Base-by-base conservation (phyloP, 2,329 filamentous ascomycete genomes). In the Ilyonectria mors-panacis region DNA sequence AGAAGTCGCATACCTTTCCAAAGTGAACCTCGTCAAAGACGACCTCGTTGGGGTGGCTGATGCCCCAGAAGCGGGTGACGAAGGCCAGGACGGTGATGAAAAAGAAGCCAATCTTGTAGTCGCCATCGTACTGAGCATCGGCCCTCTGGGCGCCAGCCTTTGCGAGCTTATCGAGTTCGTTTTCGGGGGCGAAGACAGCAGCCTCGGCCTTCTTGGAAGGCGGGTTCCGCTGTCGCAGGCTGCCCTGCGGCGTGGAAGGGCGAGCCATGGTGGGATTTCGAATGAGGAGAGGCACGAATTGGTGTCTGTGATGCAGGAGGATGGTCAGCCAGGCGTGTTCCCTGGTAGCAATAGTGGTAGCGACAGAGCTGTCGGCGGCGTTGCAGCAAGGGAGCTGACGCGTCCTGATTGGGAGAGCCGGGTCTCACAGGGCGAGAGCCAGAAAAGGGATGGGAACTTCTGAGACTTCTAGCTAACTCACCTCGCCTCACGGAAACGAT, bases 1-100 rank as follows among this genome's bases (percentile, higher is more conserved):
- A 57, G 51, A 13, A 33, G 23, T 65, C 44, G 39, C 87, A 66
- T 86, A 98, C 95, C 93, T 99, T 99, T 85, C 96, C 96, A 82
- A 99, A 99, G 84, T 99, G 96, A 65, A 99, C 96, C 83, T 99
- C 96, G 79, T 99, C 96, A 78, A 99, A 99, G 56, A 99, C 96
- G 63, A 99, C 96, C 85, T 98, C 93, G 78, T 97, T 92, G 17
- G 96, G 96, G 82, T 98, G 95, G 80, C 88, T 94, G 80, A 99
- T 98, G 70, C 94, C 95, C 90, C 93, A 98, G 86, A 99, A 99
- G 69, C 96, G 89, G 54, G 96, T 98, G 69, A 94, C 78, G 78
- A 99, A 98, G 56, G 94, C 95, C 72, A 98, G 84, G 30, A 89
- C 77, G 2, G 95, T 98, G 78, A 97, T 91, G 73, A 97, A 79